Evolutionary conservation across 768 basidiomycete genomes (phyloP).

Genomic region (Solioccasus polychromus): DNA sequence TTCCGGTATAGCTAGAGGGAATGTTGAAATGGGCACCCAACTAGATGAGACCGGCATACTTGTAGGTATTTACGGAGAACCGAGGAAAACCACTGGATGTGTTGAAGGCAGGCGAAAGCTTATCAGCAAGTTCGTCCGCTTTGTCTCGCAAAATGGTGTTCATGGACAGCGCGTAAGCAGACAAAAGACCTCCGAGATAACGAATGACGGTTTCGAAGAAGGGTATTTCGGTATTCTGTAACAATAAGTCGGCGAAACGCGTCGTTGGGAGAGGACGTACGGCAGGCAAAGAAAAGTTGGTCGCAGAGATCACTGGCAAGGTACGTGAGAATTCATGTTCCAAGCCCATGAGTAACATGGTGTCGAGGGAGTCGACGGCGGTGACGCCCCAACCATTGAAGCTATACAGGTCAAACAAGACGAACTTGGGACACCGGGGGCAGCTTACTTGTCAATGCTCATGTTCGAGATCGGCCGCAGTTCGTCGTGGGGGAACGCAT

Average conservation of each 20-base stretch:
- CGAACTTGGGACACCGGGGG: too few relatives aligned
- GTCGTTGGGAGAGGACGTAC: slow-evolving; percentile 35
- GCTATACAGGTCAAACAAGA: slow-evolving; percentile 34
- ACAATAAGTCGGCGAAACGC: too few relatives aligned
- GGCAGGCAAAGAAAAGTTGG: slow-evolving; percentile 45
- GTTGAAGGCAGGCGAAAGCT: slow-evolving; percentile 68
- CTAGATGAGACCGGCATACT: too few relatives aligned
- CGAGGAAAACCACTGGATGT: slow-evolving; percentile 67
- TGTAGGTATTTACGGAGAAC: slow-evolving; percentile 65
- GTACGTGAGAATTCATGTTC: slow-evolving; percentile 69
- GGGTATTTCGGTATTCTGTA: slow-evolving; percentile 37
- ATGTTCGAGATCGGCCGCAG: slow-evolving; percentile 49
- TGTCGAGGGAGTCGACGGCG: slow-evolving; percentile 79
- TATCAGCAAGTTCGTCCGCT: slow-evolving; percentile 76
- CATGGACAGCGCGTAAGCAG: slow-evolving; percentile 73
- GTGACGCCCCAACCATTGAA: slow-evolving; percentile 83
- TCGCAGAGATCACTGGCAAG: slow-evolving; percentile 45
- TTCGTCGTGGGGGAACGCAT: slow-evolving; percentile 65
- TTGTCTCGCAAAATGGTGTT: slow-evolving; percentile 60
- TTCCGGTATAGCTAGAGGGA: too few relatives aligned
- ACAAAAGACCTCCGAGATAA: slow-evolving; percentile 83
- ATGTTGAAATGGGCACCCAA: too few relatives aligned
- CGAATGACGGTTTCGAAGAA: slow-evolving; percentile 88
- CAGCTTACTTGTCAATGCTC: slow-evolving; percentile 50
- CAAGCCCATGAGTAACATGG: slow-evolving; percentile 78